Base-by-base conservation (phyloP, 2,329 filamentous ascomycete genomes). In the Penicillium concentricum region DNA sequence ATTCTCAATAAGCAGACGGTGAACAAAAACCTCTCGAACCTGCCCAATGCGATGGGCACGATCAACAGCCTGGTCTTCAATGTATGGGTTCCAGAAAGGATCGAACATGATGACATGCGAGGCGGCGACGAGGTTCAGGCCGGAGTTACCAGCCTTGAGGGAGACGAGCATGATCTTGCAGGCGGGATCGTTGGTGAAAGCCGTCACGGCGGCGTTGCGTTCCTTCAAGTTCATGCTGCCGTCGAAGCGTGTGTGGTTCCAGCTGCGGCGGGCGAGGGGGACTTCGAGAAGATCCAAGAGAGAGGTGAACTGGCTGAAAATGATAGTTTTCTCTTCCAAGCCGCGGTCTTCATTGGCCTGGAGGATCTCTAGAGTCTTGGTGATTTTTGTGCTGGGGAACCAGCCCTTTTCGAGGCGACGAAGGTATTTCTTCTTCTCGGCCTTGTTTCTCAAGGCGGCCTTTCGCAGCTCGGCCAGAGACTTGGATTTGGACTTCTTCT, bases 71-170 rank as follows among this genome's bases (percentile, higher is more conserved):
- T 97, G 92, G 74, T 92, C 91, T 75, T 96, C 92, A 47, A 95
- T 89, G 69, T 89, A 96, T 0, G 92, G 92, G 61, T 96, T 97
- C 91, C 91, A 96, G 77, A 95, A 96, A 0, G 92, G 92, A 70
- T 96, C 92, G 69, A 96, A 86, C 61, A 96, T 89, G 72, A 97
- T 91, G 63, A 96, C 90, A 61, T 91, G 88, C 1, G 87, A 91
- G 0, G 92, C 92, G 18, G 86, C 85, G 38, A 89, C 90, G 22
- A 97, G 81, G 68, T 97, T 97, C 44, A 97, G 82, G 1, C 92
- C 92, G 0, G 92, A 87, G 65, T 93, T 93, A 34, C 90, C 90
- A 1, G 90, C 90, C 66, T 90, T 91, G 47, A 93, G 79, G 1
- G 88, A 92, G 2, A 92, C 84, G 3, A 94, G 80, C 82, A 94